A percentile compares a stretch with the other conserved stretches of the same genome.
Conservation (phyloP, 768 basidiomycete genomes). For the Thelephora ganbajun region DNA sequence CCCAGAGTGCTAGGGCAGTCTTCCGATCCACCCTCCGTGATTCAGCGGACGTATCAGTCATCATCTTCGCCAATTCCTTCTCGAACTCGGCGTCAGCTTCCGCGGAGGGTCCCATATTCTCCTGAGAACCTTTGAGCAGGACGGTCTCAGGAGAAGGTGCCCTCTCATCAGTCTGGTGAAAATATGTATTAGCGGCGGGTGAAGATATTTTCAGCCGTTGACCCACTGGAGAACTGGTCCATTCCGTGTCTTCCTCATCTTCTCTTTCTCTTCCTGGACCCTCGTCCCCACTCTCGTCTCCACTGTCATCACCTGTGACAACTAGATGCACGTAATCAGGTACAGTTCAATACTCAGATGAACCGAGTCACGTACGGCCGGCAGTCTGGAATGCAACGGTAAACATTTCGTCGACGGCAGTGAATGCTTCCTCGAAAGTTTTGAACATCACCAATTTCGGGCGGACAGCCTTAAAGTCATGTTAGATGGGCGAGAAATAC, state of each 20-base stretch:
- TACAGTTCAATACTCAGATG: constrained; percentile 6
- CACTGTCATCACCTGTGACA: constrained; percentile 35
- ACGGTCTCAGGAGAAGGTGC: constrained; percentile 76
- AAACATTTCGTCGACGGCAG: constrained; percentile 85
- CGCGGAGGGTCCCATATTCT: constrained; percentile 68
- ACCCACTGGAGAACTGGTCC: constrained; percentile 41
- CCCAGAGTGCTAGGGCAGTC: constrained; percentile 78
- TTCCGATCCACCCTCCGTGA: constrained; percentile 80
- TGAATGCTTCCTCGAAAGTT: constrained; percentile 73
- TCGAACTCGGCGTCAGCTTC: constrained; percentile 91
- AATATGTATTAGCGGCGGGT: not conserved
- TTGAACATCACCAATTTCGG: constrained; percentile 64
- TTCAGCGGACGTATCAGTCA: constrained; percentile 77
- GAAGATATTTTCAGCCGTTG: not conserved
- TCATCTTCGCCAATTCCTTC: constrained; percentile 89
- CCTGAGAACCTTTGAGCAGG: constrained; percentile 56
- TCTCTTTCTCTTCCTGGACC: constrained; percentile 32
- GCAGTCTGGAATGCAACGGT: constrained; percentile 47
- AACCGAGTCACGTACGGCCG: constrained; percentile 28
- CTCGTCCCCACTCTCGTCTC: constrained; percentile 38
- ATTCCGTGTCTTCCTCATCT: constrained; percentile 47
- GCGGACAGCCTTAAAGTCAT: constrained; percentile 51
- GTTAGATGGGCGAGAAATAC: constrained; percentile 1
- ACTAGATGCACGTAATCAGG: constrained; percentile 13
- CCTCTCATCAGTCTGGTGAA: constrained; percentile 44